phyloP scores from a whole-genome alignment of 495 filamentous ascomycete genomes.

The Penicillium dipodomyicola region DNA sequence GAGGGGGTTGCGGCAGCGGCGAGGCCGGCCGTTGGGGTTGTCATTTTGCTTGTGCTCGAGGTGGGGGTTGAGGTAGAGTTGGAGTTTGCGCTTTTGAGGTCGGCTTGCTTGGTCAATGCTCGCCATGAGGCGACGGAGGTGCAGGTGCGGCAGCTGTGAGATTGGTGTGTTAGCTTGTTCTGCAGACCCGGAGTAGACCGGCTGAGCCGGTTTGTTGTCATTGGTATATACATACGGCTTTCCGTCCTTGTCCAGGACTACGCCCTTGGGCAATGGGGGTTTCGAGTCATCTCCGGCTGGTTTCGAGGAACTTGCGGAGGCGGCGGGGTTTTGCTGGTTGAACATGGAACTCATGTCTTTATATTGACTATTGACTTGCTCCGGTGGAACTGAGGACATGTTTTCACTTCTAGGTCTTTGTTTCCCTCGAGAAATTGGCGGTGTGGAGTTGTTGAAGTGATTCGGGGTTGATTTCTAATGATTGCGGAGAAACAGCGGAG shows the following conservation, averaged over 20 bases:
- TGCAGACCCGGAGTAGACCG: neutral
- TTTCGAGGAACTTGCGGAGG: slow-evolving; percentile 23
- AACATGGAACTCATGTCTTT: slow-evolving; percentile 19
- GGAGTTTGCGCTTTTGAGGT: slow-evolving; percentile 23
- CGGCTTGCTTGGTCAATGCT: slow-evolving; percentile 60
- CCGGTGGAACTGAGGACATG: slow-evolving; percentile 24
- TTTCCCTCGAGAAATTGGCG: neutral
- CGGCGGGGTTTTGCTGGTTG: slow-evolving; percentile 17
- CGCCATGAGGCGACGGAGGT: slow-evolving; percentile 71
- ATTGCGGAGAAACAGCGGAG: slow-evolving; percentile 16
- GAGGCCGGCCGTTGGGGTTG: slow-evolving; percentile 13
- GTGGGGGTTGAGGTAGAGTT: slow-evolving; percentile 13
- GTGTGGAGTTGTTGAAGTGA: neutral
- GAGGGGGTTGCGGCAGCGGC: slow-evolving; percentile 21
- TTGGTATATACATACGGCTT: slow-evolving; percentile 71
- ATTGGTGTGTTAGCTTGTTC: slow-evolving; percentile 12
- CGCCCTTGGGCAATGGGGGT: slow-evolving; percentile 65
- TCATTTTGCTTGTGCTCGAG: slow-evolving; percentile 21
- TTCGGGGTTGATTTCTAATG: slow-evolving; percentile 28
- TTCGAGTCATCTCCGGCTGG: slow-evolving; percentile 32
- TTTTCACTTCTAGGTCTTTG: neutral
- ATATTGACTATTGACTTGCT: slow-evolving; percentile 16
- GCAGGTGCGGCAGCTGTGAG: slow-evolving; percentile 79
- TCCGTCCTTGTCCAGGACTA: slow-evolving; percentile 86
- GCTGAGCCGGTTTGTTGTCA: neutral